Conservation (phyloP, 768 basidiomycete genomes). For the Pulveroboletus sp. region DNA sequence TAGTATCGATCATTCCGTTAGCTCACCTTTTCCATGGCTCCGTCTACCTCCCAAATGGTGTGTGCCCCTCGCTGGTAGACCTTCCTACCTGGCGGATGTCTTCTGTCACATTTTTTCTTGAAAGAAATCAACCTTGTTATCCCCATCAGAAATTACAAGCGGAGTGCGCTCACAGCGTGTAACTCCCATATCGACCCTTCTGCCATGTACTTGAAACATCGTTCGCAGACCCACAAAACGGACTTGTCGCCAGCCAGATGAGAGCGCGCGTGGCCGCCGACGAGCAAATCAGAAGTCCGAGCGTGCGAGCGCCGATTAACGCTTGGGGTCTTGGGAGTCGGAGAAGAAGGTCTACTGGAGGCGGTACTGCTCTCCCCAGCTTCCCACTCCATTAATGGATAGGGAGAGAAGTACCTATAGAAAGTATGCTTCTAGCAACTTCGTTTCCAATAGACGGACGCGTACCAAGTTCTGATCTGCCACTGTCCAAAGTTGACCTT, state of each 20-base stretch:
- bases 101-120: slow-evolving; percentile 63
- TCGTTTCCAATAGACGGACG: slow-evolving; percentile 10
- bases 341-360: slow-evolving; percentile 22
- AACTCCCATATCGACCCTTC: slow-evolving; percentile 68
- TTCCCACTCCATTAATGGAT: slow-evolving; percentile 71
- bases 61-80: slow-evolving; percentile 89
- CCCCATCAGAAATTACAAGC: slow-evolving; percentile 4
- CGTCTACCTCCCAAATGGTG: slow-evolving; percentile 95
- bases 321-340: slow-evolving; percentile 43
- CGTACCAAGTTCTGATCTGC: slow-evolving; percentile 86
- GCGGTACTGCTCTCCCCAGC: slow-evolving; percentile 41
- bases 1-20: neutral
- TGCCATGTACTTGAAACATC: slow-evolving; percentile 96
- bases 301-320: slow-evolving; percentile 59
- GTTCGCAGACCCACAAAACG: slow-evolving; percentile 79
- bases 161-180: slow-evolving; percentile 46
- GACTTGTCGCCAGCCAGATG: slow-evolving; percentile 44
- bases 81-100: slow-evolving; percentile 79
- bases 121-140: slow-evolving; percentile 9
- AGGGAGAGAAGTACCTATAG: slow-evolving; percentile 88
- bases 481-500: slow-evolving; percentile 81
- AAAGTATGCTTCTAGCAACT: neutral
- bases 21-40: slow-evolving; percentile 73
- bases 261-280: slow-evolving; percentile 53
- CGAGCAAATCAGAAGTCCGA: slow-evolving; percentile 69